Percentiles rank a stretch among this genome's conserved stretches.
phyloP scores from a whole-genome alignment of 75 land plant species.

The Sequoia sempervirens region DNA sequence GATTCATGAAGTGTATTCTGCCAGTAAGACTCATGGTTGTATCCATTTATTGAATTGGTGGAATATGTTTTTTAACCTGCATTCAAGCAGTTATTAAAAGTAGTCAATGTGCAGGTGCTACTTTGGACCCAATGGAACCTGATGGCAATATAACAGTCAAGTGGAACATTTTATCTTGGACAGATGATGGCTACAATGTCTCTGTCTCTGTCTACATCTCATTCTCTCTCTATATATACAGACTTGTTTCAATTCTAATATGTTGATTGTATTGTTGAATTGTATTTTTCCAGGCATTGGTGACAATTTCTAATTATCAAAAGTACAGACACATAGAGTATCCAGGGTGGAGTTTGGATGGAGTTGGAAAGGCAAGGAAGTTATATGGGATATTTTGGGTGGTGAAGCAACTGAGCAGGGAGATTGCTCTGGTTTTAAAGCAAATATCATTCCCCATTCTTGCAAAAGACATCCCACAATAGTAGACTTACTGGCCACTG shows the following conservation, averaged over 20 bases:
- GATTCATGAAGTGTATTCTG: neutral
- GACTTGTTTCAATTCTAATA: neutral
- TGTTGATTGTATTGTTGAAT: neutral
- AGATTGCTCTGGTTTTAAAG: slow-evolving; percentile 33
- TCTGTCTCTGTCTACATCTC: neutral
- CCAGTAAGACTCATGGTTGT: neutral
- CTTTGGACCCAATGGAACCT: slow-evolving; percentile 4
- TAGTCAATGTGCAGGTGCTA: neutral
- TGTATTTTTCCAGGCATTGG: slow-evolving; percentile 26
- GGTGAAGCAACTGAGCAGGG: slow-evolving; percentile 58
- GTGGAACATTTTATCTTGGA: slow-evolving; percentile 16
- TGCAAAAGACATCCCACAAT: slow-evolving; percentile 43
- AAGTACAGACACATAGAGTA: slow-evolving; percentile 54
- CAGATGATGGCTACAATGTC: slow-evolving; percentile 13
- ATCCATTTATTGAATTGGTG: neutral
- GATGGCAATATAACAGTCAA: slow-evolving; percentile 19
- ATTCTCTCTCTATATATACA: neutral
- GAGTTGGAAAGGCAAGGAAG: slow-evolving; percentile 51
- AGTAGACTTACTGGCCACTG: slow-evolving; percentile 41
- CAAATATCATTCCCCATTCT: slow-evolving; percentile 36
- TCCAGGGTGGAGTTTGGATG: slow-evolving; percentile 72
- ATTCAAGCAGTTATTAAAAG: neutral
- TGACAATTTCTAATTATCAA: slow-evolving; percentile 50
- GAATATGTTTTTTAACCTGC: neutral
- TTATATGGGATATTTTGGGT: slow-evolving; percentile 53